Percentiles rank a stretch among this genome's conserved stretches.
These are phyloP conservation scores for Dendryphion nanum DNA, from an alignment of 2,329 filamentous ascomycete genomes.

Conservation along the genomic window DNA sequence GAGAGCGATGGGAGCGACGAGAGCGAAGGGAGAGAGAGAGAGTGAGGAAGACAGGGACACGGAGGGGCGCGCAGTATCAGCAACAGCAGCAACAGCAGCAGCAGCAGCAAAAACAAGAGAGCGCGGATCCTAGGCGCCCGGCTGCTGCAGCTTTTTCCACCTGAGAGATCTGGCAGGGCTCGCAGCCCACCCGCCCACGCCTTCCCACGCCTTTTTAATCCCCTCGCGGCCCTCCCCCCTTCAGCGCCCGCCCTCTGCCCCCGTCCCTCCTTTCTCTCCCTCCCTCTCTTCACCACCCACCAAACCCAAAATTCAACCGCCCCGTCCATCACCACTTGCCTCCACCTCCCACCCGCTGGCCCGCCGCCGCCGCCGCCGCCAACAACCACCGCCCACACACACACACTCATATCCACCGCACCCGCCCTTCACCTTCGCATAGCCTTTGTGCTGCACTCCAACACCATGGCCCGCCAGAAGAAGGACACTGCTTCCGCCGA, in stretches of 20 bases:
- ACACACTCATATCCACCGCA: not conserved
- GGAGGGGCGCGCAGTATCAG: not conserved
- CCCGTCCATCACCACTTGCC: not conserved
- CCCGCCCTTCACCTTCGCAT: conserved; percentile 1
- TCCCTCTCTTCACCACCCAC: conserved; percentile 3
- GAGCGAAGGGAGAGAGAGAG: not conserved
- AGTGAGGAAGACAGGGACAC: not conserved
- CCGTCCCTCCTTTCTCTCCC: not conserved
- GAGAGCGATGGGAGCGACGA: not conserved
- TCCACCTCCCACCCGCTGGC: not conserved
- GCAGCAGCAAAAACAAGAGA: not conserved
- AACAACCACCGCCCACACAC: not conserved
- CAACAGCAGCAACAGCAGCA: not conserved
- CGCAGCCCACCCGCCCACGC: not conserved
- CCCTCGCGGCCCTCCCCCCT: not conserved
- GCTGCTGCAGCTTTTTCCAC: too few relatives aligned
- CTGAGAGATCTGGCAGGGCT: not conserved
- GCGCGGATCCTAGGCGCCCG: too few relatives aligned
- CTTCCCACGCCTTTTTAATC: not conserved
- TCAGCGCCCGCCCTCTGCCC: not conserved
- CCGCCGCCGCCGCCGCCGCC: conserved; percentile 2
- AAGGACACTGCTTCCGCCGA: too few relatives aligned
- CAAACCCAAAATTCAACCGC: conserved; percentile 1
- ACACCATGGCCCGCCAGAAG: conserved; percentile 30
- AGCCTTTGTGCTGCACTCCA: not conserved